Evolutionary conservation across 371 early-diverging fungal genomes (phyloP), one percentile per base, ranked within the genome.

Genomic region (Mortierella sp.): DNA sequence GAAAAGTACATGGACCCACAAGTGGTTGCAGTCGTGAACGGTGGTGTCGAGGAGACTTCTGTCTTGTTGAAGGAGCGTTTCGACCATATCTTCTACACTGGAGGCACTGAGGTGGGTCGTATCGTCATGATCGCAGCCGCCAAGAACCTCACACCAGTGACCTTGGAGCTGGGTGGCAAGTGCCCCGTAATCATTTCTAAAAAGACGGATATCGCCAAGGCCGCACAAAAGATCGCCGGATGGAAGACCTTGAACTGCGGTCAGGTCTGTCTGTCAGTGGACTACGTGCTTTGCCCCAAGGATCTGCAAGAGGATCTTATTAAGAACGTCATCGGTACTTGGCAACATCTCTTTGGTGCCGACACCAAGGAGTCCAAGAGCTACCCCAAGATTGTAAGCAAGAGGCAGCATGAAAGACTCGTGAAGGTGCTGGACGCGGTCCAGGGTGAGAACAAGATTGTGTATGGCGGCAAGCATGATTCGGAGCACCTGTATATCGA

Each of bases 11-110:
- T 94, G 70, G 93, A 94, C 52, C 63, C 82, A 2, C 17, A 47
- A 4, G 80, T 83, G 27, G 64, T 87, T 51, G 60, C 64, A 2
- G 86, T 95, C 17, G 86, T 97, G 43, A 90, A 90, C 72, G 97
- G 97, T 41, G 93, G 80, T 31, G 87, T 87, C 7, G 81, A 85
- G 6, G 92, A 95, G 80, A 89, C 95, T 6, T 89, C 94, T 1
- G 82, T 56, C 9, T 79, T 97, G 59, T 84, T 97, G 24, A 78
- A 84, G 46, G 76, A 91, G 31, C 80, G 80, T 50, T 94, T 91
- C 56, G 94, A 96, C 75, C 92, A 94, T 76, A 94, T 93, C 79
- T 92, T 94, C 51, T 97, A 93, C 79, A 97, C 97, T 11, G 97
- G 97, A 56, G 88, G 84, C 60, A 83, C 87, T 19, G 39, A 50